Base-by-base conservation (phyloP, 1,284 basidiomycete species). In the Pseudomicrostroma phylloplanum region DNA sequence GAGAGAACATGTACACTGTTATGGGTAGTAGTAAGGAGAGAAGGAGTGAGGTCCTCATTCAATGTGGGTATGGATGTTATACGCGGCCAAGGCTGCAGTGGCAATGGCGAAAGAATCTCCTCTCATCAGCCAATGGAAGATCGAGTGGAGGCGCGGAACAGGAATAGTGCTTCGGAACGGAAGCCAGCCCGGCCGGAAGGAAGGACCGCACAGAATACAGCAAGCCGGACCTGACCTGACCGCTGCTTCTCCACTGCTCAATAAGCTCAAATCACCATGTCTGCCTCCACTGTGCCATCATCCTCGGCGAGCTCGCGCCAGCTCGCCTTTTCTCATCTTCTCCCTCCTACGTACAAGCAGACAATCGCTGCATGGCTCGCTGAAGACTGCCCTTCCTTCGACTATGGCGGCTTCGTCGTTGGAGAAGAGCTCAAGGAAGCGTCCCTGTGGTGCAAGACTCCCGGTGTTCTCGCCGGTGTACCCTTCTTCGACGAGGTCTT, bases 401-500 rank as follows among this genome's bases (percentile, higher is more conserved):
- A 99, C 81, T 97, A 92, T 78, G 94, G 90, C 42, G 96, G 96
- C 1, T 97, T 90, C 77, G 92, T 98, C 41, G 96, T 98, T 13
- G 96, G 96, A 19, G 93, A 97, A 73, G 88, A 85, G 7, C 82
- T 85, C 55, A 87, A 91, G 59, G 88, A 90, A 77, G 96, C 96
- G 2, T 89, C 88, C 74, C 85, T 98, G 36, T 85, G 91, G 73
- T 92, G 92, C 62, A 98, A 96, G 81, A 6, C 40, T 8, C 63
- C 83, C 81, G 92, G 92, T 15, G 87, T 97, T 25, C 84, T 99
- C 2, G 94, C 96, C 1, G 94, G 94, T 55, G 89, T 88, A 7
- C 96, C 96, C 0, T 99, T 99, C 82, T 91, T 97, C 72, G 88
- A 90, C 51, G 92, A 97, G 80, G 86, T 98, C 55, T 98, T 98